phyloP scores from a whole-genome alignment of 371 early-diverging fungal species.

The Blakeslea trispora region DNA sequence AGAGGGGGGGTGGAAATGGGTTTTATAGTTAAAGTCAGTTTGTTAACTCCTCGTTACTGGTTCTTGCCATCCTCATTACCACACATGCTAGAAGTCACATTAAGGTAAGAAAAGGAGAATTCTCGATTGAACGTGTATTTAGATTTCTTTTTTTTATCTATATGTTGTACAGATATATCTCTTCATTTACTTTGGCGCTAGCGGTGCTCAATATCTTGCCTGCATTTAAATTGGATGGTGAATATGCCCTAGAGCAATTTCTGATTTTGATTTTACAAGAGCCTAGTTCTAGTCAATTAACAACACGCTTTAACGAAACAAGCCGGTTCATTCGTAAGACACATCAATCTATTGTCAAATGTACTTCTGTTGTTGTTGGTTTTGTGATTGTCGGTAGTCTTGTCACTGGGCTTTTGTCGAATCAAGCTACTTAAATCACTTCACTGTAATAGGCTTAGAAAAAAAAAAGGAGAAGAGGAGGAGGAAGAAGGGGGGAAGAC shows the following conservation, averaged over 20 bases:
- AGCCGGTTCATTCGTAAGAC: constrained; percentile 21
- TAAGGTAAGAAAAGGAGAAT: constrained; percentile 45
- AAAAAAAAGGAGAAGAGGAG: no score
- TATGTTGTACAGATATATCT: constrained; percentile 60
- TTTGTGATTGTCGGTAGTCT: constrained; percentile 52
- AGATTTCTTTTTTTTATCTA: no score
- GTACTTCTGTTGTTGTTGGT: constrained; percentile 38
- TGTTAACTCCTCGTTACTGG: constrained; percentile 54
- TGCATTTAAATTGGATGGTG: constrained; percentile 76
- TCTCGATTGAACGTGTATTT: no score
- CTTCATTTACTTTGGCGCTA: constrained; percentile 77
- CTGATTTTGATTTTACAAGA: constrained; percentile 30
- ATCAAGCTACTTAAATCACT: no score
- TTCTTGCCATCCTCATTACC: constrained; percentile 66
- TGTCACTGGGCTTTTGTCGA: constrained; percentile 24
- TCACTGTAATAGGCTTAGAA: no score
- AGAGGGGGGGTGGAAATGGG: neutral
- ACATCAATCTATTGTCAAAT: constrained; percentile 28
- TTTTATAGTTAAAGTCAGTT: constrained; percentile 63
- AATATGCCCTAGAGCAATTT: constrained; percentile 60
- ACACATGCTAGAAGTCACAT: constrained; percentile 50
- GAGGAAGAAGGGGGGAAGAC: no score
- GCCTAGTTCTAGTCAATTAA: constrained; percentile 14
- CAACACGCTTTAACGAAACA: constrained; percentile 24
- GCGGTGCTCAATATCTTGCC: constrained; percentile 80